Evolutionary conservation across 441 rosid species (phyloP).

Genomic region (Corymbia calophylla): DNA sequence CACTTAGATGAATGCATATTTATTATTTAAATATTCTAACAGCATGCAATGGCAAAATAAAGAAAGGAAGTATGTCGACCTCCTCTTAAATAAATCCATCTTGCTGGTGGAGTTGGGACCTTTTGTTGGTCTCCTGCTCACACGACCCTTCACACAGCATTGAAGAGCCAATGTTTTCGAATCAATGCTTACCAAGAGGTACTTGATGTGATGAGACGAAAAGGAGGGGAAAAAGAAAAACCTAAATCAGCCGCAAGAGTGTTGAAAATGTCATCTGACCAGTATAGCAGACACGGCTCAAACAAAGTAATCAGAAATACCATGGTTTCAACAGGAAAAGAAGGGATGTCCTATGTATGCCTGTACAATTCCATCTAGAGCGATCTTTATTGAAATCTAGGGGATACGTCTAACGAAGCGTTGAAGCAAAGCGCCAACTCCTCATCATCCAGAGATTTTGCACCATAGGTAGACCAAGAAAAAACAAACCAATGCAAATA

Average conservation of each 20-base stretch:
- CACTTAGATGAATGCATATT: no score
- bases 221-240: accelerated
- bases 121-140: not conserved
- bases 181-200: not conserved
- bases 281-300: not conserved
- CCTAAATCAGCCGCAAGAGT: not conserved
- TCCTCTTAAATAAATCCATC: not conserved
- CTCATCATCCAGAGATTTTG: conserved; percentile 63
- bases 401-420: not conserved
- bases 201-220: not conserved
- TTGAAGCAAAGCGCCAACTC: not conserved
- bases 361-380: not conserved
- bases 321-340: not conserved
- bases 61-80: not conserved
- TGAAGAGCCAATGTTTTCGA: not conserved
- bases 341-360: not conserved
- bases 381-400: not conserved
- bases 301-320: not conserved
- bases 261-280: not conserved
- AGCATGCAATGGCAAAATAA: no score
- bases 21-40: no score
- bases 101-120: not conserved
- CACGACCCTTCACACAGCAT: not conserved
- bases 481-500: conserved; percentile 62
- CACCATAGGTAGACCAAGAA: conserved; percentile 64